Conservation (phyloP, 2,329 filamentous ascomycete species). For the Fusarium sororula region DNA sequence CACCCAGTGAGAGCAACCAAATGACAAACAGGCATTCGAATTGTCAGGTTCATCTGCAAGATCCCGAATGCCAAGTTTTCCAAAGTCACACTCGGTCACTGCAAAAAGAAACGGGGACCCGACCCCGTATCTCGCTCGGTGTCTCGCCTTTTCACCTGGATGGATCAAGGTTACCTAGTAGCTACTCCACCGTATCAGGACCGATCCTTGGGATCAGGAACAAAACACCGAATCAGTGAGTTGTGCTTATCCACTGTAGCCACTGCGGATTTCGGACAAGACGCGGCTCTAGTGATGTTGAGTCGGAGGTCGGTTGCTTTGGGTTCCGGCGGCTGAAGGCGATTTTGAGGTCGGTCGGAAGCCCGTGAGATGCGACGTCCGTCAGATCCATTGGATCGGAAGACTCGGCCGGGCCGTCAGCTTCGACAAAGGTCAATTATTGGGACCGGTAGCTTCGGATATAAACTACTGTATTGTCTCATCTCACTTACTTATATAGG, state of each 20-base stretch:
- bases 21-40: constrained; percentile 27
- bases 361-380: constrained; percentile 2
- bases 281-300: neutral
- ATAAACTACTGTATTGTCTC: neutral
- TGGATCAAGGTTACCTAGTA: neutral
- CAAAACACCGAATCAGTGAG: neutral
- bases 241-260: constrained; percentile 11
- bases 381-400: constrained; percentile 7
- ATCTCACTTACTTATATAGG: neutral
- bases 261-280: constrained; percentile 11
- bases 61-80: constrained; percentile 30
- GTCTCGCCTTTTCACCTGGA: constrained; percentile 22
- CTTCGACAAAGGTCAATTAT: neutral
- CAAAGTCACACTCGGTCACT: neutral
- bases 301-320: constrained; percentile 23
- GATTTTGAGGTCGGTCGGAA: neutral
- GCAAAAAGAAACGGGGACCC: constrained; percentile 1
- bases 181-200: constrained; percentile 9
- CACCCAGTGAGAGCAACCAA: constrained; percentile 18
- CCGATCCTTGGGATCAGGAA: constrained; percentile 8
- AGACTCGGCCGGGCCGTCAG: constrained; percentile 7
- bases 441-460: constrained; percentile 5
- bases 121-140: constrained; percentile 12
- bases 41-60: constrained; percentile 24
- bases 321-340: constrained; percentile 13